Evolutionary conservation across 2,329 filamentous ascomycete genomes (phyloP).

Genomic region (Coniochaeta sp.): DNA sequence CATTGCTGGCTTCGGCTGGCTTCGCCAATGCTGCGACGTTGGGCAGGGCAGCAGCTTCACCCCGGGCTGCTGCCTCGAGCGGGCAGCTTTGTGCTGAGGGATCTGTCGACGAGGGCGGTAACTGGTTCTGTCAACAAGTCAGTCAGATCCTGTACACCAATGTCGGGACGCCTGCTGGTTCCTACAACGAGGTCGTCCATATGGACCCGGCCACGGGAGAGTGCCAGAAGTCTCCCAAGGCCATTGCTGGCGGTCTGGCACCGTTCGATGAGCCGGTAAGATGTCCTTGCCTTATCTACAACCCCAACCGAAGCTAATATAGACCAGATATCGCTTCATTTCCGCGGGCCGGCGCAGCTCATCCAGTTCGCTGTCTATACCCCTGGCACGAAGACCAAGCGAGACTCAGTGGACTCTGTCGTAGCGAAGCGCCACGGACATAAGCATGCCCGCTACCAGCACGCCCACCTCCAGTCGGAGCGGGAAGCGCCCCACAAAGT

Average conservation of each 20-base stretch:
- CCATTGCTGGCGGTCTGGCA: conserved; percentile 53
- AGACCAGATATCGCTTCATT: conserved; percentile 60
- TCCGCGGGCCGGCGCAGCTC: conserved; percentile 62
- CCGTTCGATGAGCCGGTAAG: conserved; percentile 66
- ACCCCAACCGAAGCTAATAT: background rate
- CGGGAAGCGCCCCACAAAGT: conserved; percentile 24
- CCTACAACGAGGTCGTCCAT: conserved; percentile 54
- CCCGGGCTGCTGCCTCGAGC: background rate
- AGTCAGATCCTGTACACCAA: conserved; percentile 60
- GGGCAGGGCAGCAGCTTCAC: background rate
- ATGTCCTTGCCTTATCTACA: conserved; percentile 5
- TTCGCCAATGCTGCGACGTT: background rate
- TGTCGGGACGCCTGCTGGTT: conserved; percentile 47
- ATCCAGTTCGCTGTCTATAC: conserved; percentile 64
- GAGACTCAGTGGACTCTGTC: conserved; percentile 11
- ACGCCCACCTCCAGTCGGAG: conserved; percentile 17
- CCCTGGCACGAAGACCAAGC: conserved; percentile 33
- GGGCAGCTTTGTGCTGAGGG: conserved; percentile 1
- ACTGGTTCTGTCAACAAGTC: conserved; percentile 60
- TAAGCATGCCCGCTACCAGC: conserved; percentile 23
- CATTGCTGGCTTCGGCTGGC: conserved; percentile 1
- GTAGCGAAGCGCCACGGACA: conserved; percentile 3
- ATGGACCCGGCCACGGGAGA: conserved; percentile 46
- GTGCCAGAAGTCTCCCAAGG: conserved; percentile 44
- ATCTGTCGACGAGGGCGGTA: conserved; percentile 36